Evolutionary conservation across 306 rosid species (phyloP).

Genomic region (Echinosophora koreensis): DNA sequence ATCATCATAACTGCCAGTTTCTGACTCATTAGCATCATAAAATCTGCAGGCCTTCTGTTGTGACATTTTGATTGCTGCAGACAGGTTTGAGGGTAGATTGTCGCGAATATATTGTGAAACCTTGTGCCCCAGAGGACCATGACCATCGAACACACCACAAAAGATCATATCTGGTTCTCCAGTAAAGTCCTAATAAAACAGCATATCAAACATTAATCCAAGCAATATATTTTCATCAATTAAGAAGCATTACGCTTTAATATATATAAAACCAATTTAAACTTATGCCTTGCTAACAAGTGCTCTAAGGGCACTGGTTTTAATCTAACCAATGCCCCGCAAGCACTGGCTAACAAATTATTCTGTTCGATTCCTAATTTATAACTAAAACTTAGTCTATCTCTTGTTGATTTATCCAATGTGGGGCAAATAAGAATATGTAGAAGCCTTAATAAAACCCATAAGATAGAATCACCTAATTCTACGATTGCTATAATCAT

Average conservation of each 20-base stretch:
- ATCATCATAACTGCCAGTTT: slow-evolving; percentile 22
- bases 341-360: background rate
- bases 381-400: background rate
- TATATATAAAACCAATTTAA: background rate
- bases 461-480: slow-evolving; percentile 24
- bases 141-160: slow-evolving; percentile 98
- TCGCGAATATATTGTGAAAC: slow-evolving; percentile 73
- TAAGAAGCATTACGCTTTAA: slow-evolving; percentile 10
- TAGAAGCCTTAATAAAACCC: background rate
- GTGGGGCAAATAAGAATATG: background rate
- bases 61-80: slow-evolving; percentile 65
- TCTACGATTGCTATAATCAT: slow-evolving; percentile 29
- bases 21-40: slow-evolving; percentile 41
- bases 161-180: slow-evolving; percentile 70
- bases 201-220: slow-evolving; percentile 37
- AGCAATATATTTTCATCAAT: slow-evolving; percentile 17
- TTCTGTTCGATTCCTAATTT: too few species aligned
- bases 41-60: slow-evolving; percentile 47
- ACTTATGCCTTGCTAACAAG: background rate
- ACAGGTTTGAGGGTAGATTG: slow-evolving; percentile 73
- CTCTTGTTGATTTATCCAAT: background rate
- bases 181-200: slow-evolving; percentile 60
- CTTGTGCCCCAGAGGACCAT: slow-evolving; percentile 89
- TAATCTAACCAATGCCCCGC: background rate
- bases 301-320: background rate